Evolutionary conservation across 192 early-diverging fungal species (phyloP), one percentile per base, ranked within the genome.

Genomic region (Coemansia interrupta): DNA sequence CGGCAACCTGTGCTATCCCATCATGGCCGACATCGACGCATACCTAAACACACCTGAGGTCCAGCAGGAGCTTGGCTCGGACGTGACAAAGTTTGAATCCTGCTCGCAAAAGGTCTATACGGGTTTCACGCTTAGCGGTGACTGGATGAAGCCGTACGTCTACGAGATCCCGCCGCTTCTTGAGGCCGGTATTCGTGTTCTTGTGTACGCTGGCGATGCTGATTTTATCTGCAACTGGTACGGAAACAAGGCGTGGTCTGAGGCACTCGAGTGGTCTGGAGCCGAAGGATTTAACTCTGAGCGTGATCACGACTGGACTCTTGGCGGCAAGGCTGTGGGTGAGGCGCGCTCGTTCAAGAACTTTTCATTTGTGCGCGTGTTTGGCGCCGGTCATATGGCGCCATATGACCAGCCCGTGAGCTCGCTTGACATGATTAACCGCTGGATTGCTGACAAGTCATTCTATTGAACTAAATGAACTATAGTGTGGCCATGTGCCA

Each of bases 141-240:
- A 95, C 80, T 92, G 86, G 88, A 93, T 92, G 90, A 83, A 84
- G 57, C 93, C 93, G 19, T 94, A 85, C 62, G 82, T 84, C 29
- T 58, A 48, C 11, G 82, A 83, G 63, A 64, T 91, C 9, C 85
- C 86, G 26, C 83, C 80, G 19, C 66, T 96, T 55, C 85, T 97
- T 29, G 89, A 86, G 42, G 85, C 83, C 56, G 89, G 89, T 30
- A 82, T 96, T 62, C 86, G 87, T 23, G 82, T 96, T 11, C 66
- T 98, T 38, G 81, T 98, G 22, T 96, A 95, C 73, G 89, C 90
- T 58, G 95, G 96, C 36, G 93, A 96, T 56, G 90, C 90, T 3
- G 93, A 96, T 74, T 96, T 85, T 69, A 94, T 94, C 60, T 95
- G 93, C 85, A 92, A 92, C 77, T 92, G 87, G 85, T 81, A 85